Conservation (phyloP, 1,139 yeast genomes). For the Saccharomycopsis crataegensis region DNA sequence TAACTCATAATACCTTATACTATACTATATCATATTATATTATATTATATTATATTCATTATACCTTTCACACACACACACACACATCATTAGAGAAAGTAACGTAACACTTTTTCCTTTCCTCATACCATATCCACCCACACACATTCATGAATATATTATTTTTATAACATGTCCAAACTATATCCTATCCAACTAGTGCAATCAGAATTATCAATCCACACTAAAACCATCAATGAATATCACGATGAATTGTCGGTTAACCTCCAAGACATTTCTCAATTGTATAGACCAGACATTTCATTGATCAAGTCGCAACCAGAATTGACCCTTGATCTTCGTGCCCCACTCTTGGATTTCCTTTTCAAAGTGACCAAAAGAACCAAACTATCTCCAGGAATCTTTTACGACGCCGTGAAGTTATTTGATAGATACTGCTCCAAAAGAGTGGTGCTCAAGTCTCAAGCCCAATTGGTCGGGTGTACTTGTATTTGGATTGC, state of each 20-base stretch:
- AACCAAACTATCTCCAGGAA: conserved; percentile 53
- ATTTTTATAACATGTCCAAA: not conserved
- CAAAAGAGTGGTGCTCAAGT: conserved; percentile 52
- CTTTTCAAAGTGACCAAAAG: conserved; percentile 50
- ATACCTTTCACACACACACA: too few relatives aligned
- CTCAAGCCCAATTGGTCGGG: conserved; percentile 55
- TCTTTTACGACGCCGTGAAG: conserved; percentile 50
- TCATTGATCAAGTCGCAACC: conserved; percentile 58
- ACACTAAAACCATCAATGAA: conserved; percentile 40
- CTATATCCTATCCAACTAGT: conserved; percentile 14
- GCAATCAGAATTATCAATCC: conserved; percentile 40
- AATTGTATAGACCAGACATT: conserved; percentile 40
- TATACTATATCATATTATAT: too few relatives aligned
- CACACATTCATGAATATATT: too few relatives aligned
- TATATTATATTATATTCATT: too few relatives aligned
- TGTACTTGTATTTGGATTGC: conserved; percentile 65
- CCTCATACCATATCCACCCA: too few relatives aligned
- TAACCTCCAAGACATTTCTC: conserved; percentile 25
- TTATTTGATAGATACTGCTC: conserved; percentile 62
- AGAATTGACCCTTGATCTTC: conserved; percentile 43
- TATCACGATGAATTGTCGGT: conserved; percentile 46
- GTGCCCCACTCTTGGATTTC: conserved; percentile 50
- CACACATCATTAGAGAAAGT: too few relatives aligned
- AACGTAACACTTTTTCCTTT: too few relatives aligned
- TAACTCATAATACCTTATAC: too few relatives aligned